Evolutionary conservation across 139 green algal species (phyloP).

Genomic region (Chlamydomonas eustigma): DNA sequence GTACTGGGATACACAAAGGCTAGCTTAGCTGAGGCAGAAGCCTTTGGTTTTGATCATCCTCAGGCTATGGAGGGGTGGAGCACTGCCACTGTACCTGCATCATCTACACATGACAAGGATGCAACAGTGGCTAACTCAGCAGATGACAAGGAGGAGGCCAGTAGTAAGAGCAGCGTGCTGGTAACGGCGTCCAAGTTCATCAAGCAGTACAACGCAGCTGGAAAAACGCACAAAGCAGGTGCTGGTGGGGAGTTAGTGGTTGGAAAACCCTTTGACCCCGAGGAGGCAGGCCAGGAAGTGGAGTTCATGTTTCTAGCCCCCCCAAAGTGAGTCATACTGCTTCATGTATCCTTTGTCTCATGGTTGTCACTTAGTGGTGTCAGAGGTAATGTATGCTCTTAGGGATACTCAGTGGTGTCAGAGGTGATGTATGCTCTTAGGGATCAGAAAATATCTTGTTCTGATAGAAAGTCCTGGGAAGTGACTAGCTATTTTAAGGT

Average conservation of each 20-base stretch:
- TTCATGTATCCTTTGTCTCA: too few species aligned
- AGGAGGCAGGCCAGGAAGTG: slow-evolving; percentile 56
- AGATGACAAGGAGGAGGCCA: neutral
- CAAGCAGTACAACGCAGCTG: slow-evolving; percentile 8
- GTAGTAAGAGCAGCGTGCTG: slow-evolving; percentile 16
- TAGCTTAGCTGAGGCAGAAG: slow-evolving; percentile 65
- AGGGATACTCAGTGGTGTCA: too few species aligned
- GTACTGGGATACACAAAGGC: slow-evolving; percentile 45
- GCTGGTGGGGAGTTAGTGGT: neutral
- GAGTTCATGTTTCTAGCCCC: slow-evolving; percentile 65
- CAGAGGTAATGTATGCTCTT: too few species aligned
- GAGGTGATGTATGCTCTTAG: too few species aligned
- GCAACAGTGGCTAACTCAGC: too few species aligned
- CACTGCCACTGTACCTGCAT: neutral
- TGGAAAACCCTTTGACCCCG: neutral
- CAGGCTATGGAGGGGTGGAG: slow-evolving; percentile 33
- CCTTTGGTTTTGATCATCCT: slow-evolving; percentile 35
- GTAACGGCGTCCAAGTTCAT: slow-evolving; percentile 29
- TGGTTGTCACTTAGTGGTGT: too few species aligned
- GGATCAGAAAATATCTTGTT: too few species aligned
- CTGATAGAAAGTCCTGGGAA: too few species aligned
- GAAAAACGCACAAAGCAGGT: slow-evolving; percentile 7
- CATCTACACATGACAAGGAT: neutral
- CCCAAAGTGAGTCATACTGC: slow-evolving; percentile 16
- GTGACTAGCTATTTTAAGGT: too few species aligned